Evolutionary conservation across 345 rosid species (phyloP).

Genomic region (Linum lewisii): DNA sequence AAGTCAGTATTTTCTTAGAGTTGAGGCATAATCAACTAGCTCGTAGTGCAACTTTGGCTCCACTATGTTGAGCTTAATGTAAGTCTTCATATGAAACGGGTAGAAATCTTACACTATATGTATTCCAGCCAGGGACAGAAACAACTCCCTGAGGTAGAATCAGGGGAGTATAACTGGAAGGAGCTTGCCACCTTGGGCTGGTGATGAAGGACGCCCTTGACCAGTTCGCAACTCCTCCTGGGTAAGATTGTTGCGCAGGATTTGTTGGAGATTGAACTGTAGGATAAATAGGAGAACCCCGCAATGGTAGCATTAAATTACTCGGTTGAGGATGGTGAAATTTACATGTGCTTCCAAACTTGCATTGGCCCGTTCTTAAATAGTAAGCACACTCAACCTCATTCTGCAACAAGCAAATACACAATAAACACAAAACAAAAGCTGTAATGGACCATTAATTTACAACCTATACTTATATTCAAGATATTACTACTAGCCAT

Average conservation of each 20-base stretch:
- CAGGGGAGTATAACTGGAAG: slow-evolving; percentile 70
- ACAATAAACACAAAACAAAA: neutral
- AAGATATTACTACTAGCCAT: neutral
- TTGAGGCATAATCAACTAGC: neutral
- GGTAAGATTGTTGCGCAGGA: slow-evolving; percentile 61
- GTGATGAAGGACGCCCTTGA: slow-evolving; percentile 80
- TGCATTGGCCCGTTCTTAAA: slow-evolving; percentile 94
- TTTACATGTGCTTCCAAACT: slow-evolving; percentile 88
- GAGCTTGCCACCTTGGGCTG: slow-evolving; percentile 96
- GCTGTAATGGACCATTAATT: neutral
- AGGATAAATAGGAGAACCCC: slow-evolving; percentile 68
- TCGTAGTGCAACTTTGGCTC: neutral
- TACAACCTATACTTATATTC: neutral
- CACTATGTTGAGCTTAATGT: neutral
- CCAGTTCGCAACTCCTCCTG: slow-evolving; percentile 66
- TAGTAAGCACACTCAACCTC: slow-evolving; percentile 89
- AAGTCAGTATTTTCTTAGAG: neutral
- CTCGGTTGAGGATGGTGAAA: slow-evolving; percentile 93
- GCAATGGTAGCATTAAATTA: slow-evolving; percentile 67
- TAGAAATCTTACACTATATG: slow-evolving; percentile 55
- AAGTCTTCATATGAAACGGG: neutral
- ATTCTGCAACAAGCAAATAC: slow-evolving; percentile 38
- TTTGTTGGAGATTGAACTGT: slow-evolving; percentile 67
- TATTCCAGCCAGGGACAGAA: slow-evolving; percentile 88
- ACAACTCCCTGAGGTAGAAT: slow-evolving; percentile 86